Evolutionary conservation across 305 asterid genomes (phyloP), one percentile per base, ranked within the genome.

Genomic region (Rubia tinctorum): DNA sequence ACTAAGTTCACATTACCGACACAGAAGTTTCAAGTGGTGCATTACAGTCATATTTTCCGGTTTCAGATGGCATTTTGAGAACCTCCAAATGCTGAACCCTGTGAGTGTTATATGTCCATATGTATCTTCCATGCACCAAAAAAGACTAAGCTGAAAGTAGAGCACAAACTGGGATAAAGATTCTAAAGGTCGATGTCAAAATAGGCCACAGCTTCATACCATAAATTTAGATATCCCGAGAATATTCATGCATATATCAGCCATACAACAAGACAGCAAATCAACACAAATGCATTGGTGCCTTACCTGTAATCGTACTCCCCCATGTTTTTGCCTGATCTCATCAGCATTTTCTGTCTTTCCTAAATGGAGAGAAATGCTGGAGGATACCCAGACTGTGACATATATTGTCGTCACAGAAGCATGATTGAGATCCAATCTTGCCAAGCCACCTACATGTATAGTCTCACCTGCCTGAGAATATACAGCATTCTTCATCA

Each of bases 281-380:
- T 0, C 39, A 39, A n/a, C 25, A 61, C 63, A n/a, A 51, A 39
- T 17, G 62, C 17, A 56, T 5, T 22, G 80, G 40, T 43, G 79
- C 76, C 53, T 78, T 85, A 91, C 98, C 97, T 94, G 98, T 85
- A 94, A 82, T 78, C 96, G 86, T 44, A 84, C 81, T 69, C 98
- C 98, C 74, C 85, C 81, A 75, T 94, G 98, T 69, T 91, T 94
- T 84, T 59, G 84, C 86, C 78, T 88, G 70, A 84, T 89, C 75
- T 94, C 98, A 51, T 78, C 97, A 49, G 97, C 91, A 81, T 88
- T 94, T 80, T 94, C 98, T 0, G 78, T 83, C 86, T 90, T 94
- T 30, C 97, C 98, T 74, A 94, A 77, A 84, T 91, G 97, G 63
- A 94, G 91, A 68, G 98, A 86, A 69, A 89, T 86, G 44, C 85